A percentile compares a stretch with the other conserved stretches of the same genome.
phyloP scores from a whole-genome alignment of 129 eudicot species.

The sunflower (Helianthus annuus) region DNA sequence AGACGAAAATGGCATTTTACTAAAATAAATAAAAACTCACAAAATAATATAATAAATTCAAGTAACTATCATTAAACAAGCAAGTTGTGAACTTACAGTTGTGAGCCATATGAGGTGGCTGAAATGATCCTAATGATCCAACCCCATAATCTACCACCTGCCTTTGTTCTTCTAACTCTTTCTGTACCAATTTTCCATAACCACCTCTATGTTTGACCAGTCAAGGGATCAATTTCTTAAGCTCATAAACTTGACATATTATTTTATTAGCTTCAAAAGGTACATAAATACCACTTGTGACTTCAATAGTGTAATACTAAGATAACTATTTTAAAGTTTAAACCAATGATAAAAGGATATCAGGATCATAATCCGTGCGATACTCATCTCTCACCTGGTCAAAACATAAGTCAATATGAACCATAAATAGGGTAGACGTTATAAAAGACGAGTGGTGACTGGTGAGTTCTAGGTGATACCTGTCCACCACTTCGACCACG shows the following conservation, averaged over 20 bases:
- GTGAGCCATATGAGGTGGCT: slow-evolving; percentile 68
- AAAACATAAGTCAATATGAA: slow-evolving; percentile 13
- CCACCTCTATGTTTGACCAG: slow-evolving; percentile 88
- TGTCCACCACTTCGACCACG: slow-evolving; percentile 99
- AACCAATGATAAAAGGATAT: slow-evolving; percentile 61
- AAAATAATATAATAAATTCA: neutral
- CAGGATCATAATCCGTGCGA: slow-evolving; percentile 99
- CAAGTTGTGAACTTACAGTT: slow-evolving; percentile 58
- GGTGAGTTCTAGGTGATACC: slow-evolving; percentile 32
- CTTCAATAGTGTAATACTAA: neutral
- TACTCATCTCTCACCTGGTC: slow-evolving; percentile 95
- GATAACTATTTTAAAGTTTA: neutral
- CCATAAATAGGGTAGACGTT: slow-evolving; percentile 10
- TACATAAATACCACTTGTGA: slow-evolving; percentile 2
- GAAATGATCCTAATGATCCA: slow-evolving; percentile 78
- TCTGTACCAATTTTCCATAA: slow-evolving; percentile 87
- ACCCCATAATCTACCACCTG: slow-evolving; percentile 88
- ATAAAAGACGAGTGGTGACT: neutral
- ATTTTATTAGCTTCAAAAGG: neutral
- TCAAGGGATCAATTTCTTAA: slow-evolving; percentile 45
- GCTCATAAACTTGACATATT: neutral
- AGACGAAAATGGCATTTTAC: too few relatives aligned
- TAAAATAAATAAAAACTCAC: neutral
- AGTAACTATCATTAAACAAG: neutral
- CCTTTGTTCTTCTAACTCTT: slow-evolving; percentile 92